Conservation (phyloP, 805 yeast genomes). For the Cyberlindnera japonica region DNA sequence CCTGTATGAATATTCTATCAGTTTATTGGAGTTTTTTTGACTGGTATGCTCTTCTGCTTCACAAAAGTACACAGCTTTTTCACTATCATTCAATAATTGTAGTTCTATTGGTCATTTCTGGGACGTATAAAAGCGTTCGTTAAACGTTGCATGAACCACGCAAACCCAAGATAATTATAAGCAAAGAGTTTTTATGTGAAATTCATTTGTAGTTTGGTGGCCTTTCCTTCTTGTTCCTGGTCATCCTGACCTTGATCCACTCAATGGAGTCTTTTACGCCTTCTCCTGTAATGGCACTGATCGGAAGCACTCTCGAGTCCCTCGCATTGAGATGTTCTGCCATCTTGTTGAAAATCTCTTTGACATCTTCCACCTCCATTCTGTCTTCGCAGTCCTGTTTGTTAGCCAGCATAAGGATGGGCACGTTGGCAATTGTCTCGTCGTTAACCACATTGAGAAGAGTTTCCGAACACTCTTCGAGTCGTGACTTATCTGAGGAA, state of each 20-base stretch:
- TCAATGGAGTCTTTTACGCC: constrained; percentile 86
- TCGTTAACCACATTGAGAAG: constrained; percentile 53
- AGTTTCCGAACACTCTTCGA: constrained; percentile 77
- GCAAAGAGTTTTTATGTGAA: neutral
- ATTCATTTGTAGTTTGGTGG: constrained; percentile 31
- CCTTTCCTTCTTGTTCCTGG: constrained; percentile 38
- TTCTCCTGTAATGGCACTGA: constrained; percentile 73
- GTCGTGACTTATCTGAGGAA: constrained; percentile 77
- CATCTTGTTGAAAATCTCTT: constrained; percentile 77
- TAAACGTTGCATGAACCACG: too few relatives aligned
- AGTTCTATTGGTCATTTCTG: too few relatives aligned
- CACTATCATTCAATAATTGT: too few relatives aligned
- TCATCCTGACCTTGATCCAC: constrained; percentile 76
- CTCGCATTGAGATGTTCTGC: constrained; percentile 86
- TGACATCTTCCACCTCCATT: constrained; percentile 72
- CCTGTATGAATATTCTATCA: too few relatives aligned
- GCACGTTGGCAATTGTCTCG: constrained; percentile 63
- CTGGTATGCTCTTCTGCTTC: too few relatives aligned
- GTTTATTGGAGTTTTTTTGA: too few relatives aligned
- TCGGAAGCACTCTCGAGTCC: constrained; percentile 85
- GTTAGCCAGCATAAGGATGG: constrained; percentile 91
- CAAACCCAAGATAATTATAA: neutral
- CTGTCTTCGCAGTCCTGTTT: constrained; percentile 79
- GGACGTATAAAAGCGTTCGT: too few relatives aligned
- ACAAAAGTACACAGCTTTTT: too few relatives aligned